Base-by-base conservation (phyloP, 805 yeast genomes). In the Ascoidea tarda region DNA sequence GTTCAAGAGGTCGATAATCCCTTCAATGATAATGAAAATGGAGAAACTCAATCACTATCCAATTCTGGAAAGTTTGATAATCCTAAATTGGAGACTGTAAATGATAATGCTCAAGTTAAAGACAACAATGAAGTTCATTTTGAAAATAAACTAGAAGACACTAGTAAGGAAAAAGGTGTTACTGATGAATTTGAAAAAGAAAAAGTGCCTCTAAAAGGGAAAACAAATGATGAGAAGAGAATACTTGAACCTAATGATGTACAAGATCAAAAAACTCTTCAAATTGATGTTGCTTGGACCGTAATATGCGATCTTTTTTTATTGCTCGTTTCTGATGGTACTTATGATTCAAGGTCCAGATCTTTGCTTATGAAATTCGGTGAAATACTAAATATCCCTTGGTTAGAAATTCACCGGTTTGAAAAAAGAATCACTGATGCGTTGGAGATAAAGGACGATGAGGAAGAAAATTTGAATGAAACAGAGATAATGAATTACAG, bases 351-450 rank as follows among this genome's bases (percentile, higher is more conserved):
- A 5, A 75, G 99, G 45, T 89, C 98, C 6, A 73, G 97, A 54
- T 75, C 93, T 0, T 68, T 93, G n/a, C 69, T 93, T 12, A 68
- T 85, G 47, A 67, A 71, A 32, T 88, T 91, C 62, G 90, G 91
- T 0, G 61, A 70, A 5, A 69, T 74, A 6, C 67, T 95, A 32
- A 79, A 76, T 1, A 75, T 90, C 5, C 60, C 75, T 0, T 58
- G 69, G n/a, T 62, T 87, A 21, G 97, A 91, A 62, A 75, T 93
- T 16, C 76, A 76, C 53, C 96, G 90, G 63, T 93, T 93, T 64
- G 98, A 93, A 65, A 76, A 93, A 59, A 74, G 97, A 57, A 80
- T 93, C 44, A 86, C 96, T 1, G 96, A 90, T 59, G 84, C 96
- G 12, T 67, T 93, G 50, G 97, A 93, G 66, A 75, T 93, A 65